phyloP scores from a whole-genome alignment of 2,329 filamentous ascomycete genomes.

The Hirsutella minnesotensis region DNA sequence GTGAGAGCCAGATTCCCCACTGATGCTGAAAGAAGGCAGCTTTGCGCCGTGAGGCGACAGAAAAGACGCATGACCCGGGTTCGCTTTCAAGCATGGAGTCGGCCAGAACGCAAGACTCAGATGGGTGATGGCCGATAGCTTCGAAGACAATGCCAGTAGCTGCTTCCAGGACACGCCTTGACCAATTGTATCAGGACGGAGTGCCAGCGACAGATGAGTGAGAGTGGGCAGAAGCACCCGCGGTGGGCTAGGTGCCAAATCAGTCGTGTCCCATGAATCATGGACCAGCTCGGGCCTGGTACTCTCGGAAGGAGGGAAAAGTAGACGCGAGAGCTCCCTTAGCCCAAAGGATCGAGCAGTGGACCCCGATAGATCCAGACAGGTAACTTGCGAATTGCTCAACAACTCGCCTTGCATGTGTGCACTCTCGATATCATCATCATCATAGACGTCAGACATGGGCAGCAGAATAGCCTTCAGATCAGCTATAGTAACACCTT shows the following conservation, averaged over 20 bases:
- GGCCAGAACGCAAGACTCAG: slow-evolving; percentile 53
- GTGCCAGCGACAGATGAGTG: slow-evolving; percentile 48
- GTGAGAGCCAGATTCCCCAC: slow-evolving; percentile 17
- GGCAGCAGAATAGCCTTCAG: slow-evolving; percentile 33
- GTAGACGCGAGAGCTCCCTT: slow-evolving; percentile 37
- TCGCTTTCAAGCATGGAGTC: slow-evolving; percentile 43
- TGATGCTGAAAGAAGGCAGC: too few species aligned
- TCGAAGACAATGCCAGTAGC: slow-evolving; percentile 40
- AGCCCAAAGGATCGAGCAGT: slow-evolving; percentile 38
- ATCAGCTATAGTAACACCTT: slow-evolving; percentile 37
- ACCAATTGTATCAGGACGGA: slow-evolving; percentile 21
- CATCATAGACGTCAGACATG: slow-evolving; percentile 13
- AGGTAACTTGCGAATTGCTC: slow-evolving; percentile 26
- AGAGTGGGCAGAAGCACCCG: slow-evolving; percentile 40
- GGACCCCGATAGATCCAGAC: slow-evolving; percentile 42
- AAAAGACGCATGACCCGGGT: slow-evolving; percentile 32
- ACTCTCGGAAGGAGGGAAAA: slow-evolving; percentile 27
- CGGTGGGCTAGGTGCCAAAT: slow-evolving; percentile 18
- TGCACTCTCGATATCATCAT: slow-evolving; percentile 9
- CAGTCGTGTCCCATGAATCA: slow-evolving; percentile 42
- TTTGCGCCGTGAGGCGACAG: too few species aligned
- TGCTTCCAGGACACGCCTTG: slow-evolving; percentile 43
- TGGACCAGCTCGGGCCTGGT: slow-evolving; percentile 19
- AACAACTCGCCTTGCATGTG: neutral
- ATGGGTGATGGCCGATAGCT: slow-evolving; percentile 44